Evolutionary conservation across 1,139 yeast species (phyloP), one percentile per base, ranked within the genome.

Genomic region (Yamadazyma atlantica): DNA sequence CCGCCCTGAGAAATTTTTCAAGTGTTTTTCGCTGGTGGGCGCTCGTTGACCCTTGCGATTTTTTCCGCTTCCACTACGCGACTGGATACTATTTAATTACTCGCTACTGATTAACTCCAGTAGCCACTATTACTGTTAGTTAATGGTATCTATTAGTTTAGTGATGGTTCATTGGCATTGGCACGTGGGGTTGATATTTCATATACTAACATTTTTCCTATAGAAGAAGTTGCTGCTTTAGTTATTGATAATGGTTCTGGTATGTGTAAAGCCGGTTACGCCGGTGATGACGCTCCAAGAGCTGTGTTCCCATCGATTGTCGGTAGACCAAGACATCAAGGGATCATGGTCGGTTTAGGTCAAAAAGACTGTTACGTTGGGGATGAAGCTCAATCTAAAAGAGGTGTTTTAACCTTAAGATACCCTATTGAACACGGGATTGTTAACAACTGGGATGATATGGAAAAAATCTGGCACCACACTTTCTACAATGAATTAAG

Each of bases 241-340:
- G 98, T 92, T 78, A 92, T 92, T 75, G 98, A 92, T 73, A 92
- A 92, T 78, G 98, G 98, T 80, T 92, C 98, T 68, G 98, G 98
- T 83, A 92, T 92, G 97, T 92, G 97, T 84, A 92, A 92, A 73
- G 97, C 97, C 94, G 98, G 98, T 78, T 92, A 90, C 72, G 98
- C 98, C 82, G 98, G 98, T 78, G 98, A 92, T 69, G 98, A 92
- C 77, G 97, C 98, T 54, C 98, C 98, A 69, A 87, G 97, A 75
- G 98, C 98, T 62, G 98, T 92, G 60, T 92, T 92, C 90, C 98
- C 98, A 64, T 92, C 98, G 50, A 92, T 92, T 66, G 98, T 92
- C 55, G 98, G 98, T 77, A 94, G 98, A 80, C 97, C 98, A 78
- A 92, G 97, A 84, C 98, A 92, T 73, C 97, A 92, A 76, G 98